Evolutionary conservation across 1,139 yeast species (phyloP).

Genomic region (Tardiomyces digboiensis): DNA sequence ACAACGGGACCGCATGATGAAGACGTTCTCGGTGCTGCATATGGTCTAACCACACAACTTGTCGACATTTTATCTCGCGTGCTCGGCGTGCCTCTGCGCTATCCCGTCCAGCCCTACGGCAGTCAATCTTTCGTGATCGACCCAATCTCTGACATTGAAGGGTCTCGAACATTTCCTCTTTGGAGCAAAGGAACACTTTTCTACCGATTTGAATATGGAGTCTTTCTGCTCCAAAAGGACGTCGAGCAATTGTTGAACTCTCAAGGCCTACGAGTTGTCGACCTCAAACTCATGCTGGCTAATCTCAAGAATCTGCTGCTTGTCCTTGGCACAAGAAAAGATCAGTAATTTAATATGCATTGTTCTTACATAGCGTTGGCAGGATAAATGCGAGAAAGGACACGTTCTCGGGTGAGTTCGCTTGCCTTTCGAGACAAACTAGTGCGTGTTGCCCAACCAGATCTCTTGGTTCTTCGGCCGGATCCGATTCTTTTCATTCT

Average conservation of each 20-base stretch:
- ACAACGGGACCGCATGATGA: constrained; percentile 21
- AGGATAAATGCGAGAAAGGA: no score
- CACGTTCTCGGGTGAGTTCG: no score
- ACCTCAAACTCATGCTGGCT: constrained; percentile 30
- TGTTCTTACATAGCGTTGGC: no score
- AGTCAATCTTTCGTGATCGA: constrained; percentile 43
- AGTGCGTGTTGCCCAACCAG: no score
- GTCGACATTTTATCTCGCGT: constrained; percentile 34
- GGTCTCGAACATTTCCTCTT: constrained; percentile 36
- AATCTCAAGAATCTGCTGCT: constrained; percentile 30
- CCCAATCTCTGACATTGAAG: constrained; percentile 37
- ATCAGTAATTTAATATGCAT: not conserved
- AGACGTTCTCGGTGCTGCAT: constrained; percentile 37
- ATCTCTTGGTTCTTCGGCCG: no score
- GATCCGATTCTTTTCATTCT: no score
- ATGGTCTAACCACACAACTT: constrained; percentile 40
- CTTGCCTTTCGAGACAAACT: no score
- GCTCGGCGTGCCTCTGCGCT: constrained; percentile 38
- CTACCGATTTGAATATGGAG: constrained; percentile 44
- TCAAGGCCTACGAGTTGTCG: constrained; percentile 25
- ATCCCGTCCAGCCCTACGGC: constrained; percentile 42
- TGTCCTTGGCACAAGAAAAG: constrained; percentile 14
- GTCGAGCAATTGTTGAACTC: constrained; percentile 40
- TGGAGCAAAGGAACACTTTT: constrained; percentile 39
- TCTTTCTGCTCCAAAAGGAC: constrained; percentile 37